phyloP scores from a whole-genome alignment of 1,284 basidiomycete species.

The Thecaphora frezii region DNA sequence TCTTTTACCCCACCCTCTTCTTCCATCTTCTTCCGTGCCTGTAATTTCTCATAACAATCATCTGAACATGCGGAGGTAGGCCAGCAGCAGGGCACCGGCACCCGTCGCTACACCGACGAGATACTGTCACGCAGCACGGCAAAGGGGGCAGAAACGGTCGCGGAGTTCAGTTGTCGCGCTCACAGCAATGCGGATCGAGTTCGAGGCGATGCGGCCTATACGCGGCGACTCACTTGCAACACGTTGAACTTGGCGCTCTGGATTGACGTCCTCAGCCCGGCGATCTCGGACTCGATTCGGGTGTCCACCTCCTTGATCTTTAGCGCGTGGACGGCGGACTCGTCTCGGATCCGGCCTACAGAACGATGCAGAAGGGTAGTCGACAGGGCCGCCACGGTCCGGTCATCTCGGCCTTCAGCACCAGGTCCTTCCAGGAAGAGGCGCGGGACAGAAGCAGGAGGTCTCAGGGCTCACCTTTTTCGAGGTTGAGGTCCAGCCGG shows the following conservation, averaged over 20 bases:
- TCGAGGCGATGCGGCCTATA: not conserved
- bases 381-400: not conserved
- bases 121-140: conserved; percentile 26
- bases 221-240: conserved; percentile 36
- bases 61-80: conserved; percentile 68
- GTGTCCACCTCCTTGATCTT: conserved; percentile 99
- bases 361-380: not conserved
- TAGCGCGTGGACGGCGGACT: conserved; percentile 85
- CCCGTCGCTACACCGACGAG: conserved; percentile 69
- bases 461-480: conserved; percentile 68
- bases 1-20: too few species aligned
- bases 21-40: too few species aligned
- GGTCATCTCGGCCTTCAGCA: not conserved
- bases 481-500: conserved; percentile 88
- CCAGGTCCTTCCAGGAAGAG: too few species aligned
- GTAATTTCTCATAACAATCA: too few species aligned
- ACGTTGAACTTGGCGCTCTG: conserved; percentile 79
- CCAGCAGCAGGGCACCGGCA: conserved; percentile 81
- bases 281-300: conserved; percentile 94
- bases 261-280: conserved; percentile 81
- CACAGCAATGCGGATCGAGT: too few species aligned
- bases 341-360: conserved; percentile 82
- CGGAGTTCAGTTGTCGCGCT: not conserved
- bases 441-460: not conserved
- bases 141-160: not conserved